phyloP scores from a whole-genome alignment of 768 basidiomycete species.

The Trametes villosa region DNA sequence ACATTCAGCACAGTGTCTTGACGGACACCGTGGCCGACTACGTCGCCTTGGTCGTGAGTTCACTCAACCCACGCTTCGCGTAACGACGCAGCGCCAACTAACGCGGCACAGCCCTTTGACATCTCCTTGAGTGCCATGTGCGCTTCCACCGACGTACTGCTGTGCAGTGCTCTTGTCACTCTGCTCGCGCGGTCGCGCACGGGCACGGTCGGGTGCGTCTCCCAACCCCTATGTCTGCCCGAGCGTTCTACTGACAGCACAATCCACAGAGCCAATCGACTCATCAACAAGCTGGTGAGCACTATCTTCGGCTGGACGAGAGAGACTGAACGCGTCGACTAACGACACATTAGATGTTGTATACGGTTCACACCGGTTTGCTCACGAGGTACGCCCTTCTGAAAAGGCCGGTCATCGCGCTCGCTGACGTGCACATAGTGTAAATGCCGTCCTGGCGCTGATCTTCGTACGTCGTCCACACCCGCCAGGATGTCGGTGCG shows the following conservation, averaged over 20 bases:
- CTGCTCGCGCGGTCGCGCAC: slow-evolving; percentile 6
- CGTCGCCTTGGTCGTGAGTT: neutral
- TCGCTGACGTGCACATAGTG: neutral
- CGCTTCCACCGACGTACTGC: slow-evolving; percentile 7
- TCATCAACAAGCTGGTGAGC: slow-evolving; percentile 10
- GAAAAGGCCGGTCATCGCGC: no score
- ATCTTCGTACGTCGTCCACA: neutral
- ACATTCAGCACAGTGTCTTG: neutral
- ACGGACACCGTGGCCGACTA: neutral
- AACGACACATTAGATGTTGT: slow-evolving; percentile 11
- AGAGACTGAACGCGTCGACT: no score
- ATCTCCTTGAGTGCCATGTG: slow-evolving; percentile 1
- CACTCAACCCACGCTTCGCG: no score
- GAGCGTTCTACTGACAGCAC: neutral
- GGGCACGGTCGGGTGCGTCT: slow-evolving; percentile 1
- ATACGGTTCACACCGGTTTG: slow-evolving; percentile 6
- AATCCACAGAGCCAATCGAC: neutral
- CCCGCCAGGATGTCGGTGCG: neutral
- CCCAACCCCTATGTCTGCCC: no score
- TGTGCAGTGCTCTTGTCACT: slow-evolving; percentile 8
- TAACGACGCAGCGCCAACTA: no score
- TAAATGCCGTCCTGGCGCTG: slow-evolving; percentile 4
- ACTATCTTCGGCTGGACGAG: neutral
- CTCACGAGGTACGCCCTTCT: neutral
- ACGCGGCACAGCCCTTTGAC: slow-evolving; percentile 2